These are phyloP conservation scores for Termitomyces titanicus DNA, from an alignment of 768 basidiomycete genomes.

Conservation along the genomic window DNA sequence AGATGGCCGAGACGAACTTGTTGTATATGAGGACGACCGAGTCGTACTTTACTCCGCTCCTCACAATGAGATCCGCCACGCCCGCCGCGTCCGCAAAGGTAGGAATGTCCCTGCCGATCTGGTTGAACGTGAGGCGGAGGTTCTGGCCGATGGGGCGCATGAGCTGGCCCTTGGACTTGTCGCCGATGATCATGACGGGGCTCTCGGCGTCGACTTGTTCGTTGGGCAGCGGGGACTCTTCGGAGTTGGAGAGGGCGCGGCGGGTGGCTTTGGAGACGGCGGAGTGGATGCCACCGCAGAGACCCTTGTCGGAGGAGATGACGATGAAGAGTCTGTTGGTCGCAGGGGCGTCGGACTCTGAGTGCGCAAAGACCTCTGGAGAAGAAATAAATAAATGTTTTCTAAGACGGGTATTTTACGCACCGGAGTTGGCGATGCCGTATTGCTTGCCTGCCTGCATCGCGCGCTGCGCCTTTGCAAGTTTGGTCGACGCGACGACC, in stretches of 20 bases:
- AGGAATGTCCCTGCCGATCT: constrained; percentile 96
- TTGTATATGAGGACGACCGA: constrained; percentile 79
- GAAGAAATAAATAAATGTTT: constrained; percentile 3
- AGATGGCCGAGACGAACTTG: constrained; percentile 84
- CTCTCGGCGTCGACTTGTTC: constrained; percentile 54
- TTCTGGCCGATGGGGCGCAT: constrained; percentile 59
- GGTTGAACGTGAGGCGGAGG: constrained; percentile 88
- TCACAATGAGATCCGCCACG: constrained; percentile 89
- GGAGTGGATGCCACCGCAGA: constrained; percentile 99
- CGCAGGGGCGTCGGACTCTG: constrained; percentile 61
- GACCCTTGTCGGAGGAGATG: constrained; percentile 97
- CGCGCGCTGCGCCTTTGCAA: constrained; percentile 91
- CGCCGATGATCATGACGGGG: constrained; percentile 85
- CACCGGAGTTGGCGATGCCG: constrained; percentile 88
- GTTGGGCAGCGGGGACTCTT: constrained; percentile 46
- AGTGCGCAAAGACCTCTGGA: constrained; percentile 89
- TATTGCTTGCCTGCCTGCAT: constrained; percentile 91
- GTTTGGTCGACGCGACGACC: constrained; percentile 98
- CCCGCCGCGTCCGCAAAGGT: constrained; percentile 95
- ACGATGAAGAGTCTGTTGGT: constrained; percentile 89
- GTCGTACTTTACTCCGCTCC: constrained; percentile 84
- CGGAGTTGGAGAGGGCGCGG: constrained; percentile 54
- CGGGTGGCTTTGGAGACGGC: constrained; percentile 90
- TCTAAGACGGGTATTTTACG: too few relatives aligned
- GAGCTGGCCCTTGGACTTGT: constrained; percentile 96